Evolutionary conservation across 495 filamentous ascomycete species (phyloP).

Genomic region (Penicillium macrosclerotiorum): DNA sequence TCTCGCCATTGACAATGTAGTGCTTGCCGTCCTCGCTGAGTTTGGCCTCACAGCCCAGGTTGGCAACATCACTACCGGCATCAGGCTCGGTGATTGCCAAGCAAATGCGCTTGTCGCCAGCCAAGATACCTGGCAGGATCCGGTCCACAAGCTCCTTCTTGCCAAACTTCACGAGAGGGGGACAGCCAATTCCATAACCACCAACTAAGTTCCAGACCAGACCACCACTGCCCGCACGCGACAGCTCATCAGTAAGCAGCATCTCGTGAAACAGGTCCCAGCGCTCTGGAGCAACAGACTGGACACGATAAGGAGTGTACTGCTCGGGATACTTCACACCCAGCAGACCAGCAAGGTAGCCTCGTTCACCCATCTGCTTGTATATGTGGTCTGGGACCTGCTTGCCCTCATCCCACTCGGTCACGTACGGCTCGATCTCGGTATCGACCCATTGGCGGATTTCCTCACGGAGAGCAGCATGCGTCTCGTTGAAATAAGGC

Average conservation of each 20-base stretch:
- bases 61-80: conserved; percentile 86
- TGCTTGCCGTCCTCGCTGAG: conserved; percentile 92
- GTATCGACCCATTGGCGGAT: conserved; percentile 87
- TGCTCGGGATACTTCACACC: conserved; percentile 75
- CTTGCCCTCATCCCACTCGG: conserved; percentile 95
- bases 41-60: conserved; percentile 92
- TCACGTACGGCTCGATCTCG: conserved; percentile 87
- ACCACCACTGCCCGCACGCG: conserved; percentile 81
- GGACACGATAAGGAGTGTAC: conserved; percentile 64
- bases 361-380: conserved; percentile 89
- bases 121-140: conserved; percentile 77
- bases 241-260: conserved; percentile 90
- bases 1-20: conserved; percentile 99
- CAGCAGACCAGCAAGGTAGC: conserved; percentile 87
- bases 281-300: conserved; percentile 77
- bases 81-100: conserved; percentile 82
- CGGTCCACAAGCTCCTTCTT: conserved; percentile 85
- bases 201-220: conserved; percentile 98
- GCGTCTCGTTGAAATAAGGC: conserved; percentile 90
- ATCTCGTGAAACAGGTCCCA: conserved; percentile 99
- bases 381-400: conserved; percentile 84
- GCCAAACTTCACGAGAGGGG: conserved; percentile 88
- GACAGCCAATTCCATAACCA: conserved; percentile 90
- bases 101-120: conserved; percentile 94
- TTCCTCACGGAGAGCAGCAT: conserved; percentile 85